Conservation (phyloP, 2,329 filamentous ascomycete species). For the Talaromyces sp. region DNA sequence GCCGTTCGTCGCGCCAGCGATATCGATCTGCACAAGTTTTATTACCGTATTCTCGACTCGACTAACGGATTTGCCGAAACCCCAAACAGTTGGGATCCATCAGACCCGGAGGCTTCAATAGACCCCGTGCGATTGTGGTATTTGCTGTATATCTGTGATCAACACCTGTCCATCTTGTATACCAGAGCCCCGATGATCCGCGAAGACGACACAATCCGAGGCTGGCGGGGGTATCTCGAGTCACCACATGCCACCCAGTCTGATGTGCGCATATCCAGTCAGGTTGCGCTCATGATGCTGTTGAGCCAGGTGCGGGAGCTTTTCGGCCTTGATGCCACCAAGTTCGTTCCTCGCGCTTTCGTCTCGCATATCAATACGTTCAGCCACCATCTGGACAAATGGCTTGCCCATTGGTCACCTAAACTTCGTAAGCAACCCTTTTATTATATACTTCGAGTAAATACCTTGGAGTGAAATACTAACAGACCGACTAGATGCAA, state of each 20-base stretch:
- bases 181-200: slow-evolving; percentile 31
- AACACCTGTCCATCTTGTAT: slow-evolving; percentile 33
- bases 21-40: slow-evolving; percentile 18
- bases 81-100: slow-evolving; percentile 9
- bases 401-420: slow-evolving; percentile 10
- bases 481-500: background rate
- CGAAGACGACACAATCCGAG: slow-evolving; percentile 21
- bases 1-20: slow-evolving; percentile 26
- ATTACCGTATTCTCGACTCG: slow-evolving; percentile 37
- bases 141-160: slow-evolving; percentile 31
- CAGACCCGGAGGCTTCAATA: slow-evolving; percentile 17
- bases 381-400: slow-evolving; percentile 11
- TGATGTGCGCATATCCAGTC: slow-evolving; percentile 9
- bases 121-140: slow-evolving; percentile 31
- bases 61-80: slow-evolving; percentile 5
- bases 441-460: no score
- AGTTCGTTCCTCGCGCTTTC: slow-evolving; percentile 8
- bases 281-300: slow-evolving; percentile 10
- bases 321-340: slow-evolving; percentile 11
- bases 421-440: slow-evolving; percentile 4
- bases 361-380: slow-evolving; percentile 12
- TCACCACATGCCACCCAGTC: slow-evolving; percentile 10
- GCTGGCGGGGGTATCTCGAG: slow-evolving; percentile 11
- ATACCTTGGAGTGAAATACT: background rate
- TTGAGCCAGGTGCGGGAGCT: slow-evolving; percentile 11